These are phyloP conservation scores for Annulohypoxylon bovei DNA, from an alignment of 495 filamentous ascomycete species.

Conservation along the genomic window DNA sequence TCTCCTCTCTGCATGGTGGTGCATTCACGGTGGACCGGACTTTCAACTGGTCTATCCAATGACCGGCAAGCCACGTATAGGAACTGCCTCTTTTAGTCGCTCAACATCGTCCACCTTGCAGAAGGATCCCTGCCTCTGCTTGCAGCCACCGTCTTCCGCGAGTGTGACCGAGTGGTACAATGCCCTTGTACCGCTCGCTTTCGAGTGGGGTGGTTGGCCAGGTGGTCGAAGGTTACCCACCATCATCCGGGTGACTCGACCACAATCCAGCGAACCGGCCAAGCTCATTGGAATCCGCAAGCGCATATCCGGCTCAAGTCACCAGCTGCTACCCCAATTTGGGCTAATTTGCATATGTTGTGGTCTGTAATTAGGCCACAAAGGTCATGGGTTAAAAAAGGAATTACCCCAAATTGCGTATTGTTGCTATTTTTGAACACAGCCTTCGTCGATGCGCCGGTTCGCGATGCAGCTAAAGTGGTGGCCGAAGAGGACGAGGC, in stretches of 20 bases:
- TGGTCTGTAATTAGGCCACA: slow-evolving; percentile 49
- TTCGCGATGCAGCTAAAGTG: slow-evolving; percentile 42
- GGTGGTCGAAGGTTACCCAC: slow-evolving; percentile 47
- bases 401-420: slow-evolving; percentile 48
- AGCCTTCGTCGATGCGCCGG: slow-evolving; percentile 41
- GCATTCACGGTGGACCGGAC: slow-evolving; percentile 42
- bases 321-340: slow-evolving; percentile 42
- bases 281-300: slow-evolving; percentile 58
- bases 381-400: slow-evolving; percentile 47
- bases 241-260: slow-evolving; percentile 44
- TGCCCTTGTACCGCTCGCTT: slow-evolving; percentile 38
- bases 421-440: slow-evolving; percentile 52
- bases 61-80: slow-evolving; percentile 36
- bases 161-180: slow-evolving; percentile 50
- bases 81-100: slow-evolving; percentile 47
- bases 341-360: slow-evolving; percentile 49
- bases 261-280: slow-evolving; percentile 52
- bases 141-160: slow-evolving; percentile 47
- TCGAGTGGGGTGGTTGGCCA: slow-evolving; percentile 47
- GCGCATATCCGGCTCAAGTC: slow-evolving; percentile 49
- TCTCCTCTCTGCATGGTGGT: slow-evolving; percentile 27
- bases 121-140: slow-evolving; percentile 42
- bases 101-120: slow-evolving; percentile 41
- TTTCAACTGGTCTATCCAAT: slow-evolving; percentile 32
- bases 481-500: slow-evolving; percentile 44